Percentiles rank a stretch among this genome's conserved stretches.
phyloP scores from a whole-genome alignment of 2,329 filamentous ascomycete genomes.

The Lasiodiplodia theobromae region DNA sequence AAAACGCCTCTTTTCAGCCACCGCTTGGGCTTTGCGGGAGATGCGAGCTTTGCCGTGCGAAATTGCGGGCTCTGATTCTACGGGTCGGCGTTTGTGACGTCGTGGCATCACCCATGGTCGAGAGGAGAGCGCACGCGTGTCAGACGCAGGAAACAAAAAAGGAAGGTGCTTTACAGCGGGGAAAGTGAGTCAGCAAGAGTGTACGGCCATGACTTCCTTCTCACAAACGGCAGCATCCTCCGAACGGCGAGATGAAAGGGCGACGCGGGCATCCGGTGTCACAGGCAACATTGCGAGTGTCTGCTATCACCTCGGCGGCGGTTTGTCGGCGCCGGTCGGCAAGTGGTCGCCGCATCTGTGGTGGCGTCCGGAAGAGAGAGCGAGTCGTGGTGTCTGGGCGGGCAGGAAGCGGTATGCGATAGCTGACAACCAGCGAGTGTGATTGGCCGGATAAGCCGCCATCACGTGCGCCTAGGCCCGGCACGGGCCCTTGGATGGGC shows the following conservation, averaged over 20 bases:
- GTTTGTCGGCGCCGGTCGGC: constrained; percentile 5
- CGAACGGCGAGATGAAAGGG: neutral
- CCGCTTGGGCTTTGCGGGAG: neutral
- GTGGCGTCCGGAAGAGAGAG: neutral
- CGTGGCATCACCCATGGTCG: neutral
- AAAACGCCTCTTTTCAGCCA: constrained; percentile 10
- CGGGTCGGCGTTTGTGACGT: neutral
- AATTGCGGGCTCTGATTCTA: neutral
- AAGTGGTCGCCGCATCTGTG: constrained; percentile 9
- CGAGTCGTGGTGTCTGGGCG: constrained; percentile 8
- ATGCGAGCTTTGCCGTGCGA: neutral
- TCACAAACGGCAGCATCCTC: too few relatives aligned
- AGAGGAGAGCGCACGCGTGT: neutral
- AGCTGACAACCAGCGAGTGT: neutral
- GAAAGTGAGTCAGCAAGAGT: neutral
- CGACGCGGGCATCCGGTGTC: neutral
- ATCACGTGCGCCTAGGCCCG: neutral
- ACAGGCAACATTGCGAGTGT: neutral
- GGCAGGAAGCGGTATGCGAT: constrained; percentile 21
- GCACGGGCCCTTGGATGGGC: constrained; percentile 2
- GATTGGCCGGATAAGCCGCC: constrained; percentile 7
- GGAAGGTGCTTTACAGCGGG: neutral
- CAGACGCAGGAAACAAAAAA: neutral
- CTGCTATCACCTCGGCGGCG: neutral
- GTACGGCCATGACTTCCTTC: neutral